phyloP scores from a whole-genome alignment of 768 basidiomycete genomes.

The Termitomyces eurrhizus region DNA sequence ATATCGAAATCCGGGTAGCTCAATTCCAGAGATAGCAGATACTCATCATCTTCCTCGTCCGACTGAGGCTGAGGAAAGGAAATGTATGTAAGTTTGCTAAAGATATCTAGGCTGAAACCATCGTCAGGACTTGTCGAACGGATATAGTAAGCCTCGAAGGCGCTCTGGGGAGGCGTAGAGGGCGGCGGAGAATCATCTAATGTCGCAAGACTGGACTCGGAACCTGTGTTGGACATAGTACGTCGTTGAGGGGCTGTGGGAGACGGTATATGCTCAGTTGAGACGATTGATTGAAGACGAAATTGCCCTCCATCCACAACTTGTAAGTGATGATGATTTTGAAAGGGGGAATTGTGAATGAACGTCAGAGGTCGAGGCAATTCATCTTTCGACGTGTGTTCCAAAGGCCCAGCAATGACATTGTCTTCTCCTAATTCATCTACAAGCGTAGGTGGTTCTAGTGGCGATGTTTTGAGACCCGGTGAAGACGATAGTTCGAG shows the following conservation, averaged over 20 bases:
- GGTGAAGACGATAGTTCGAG: not conserved
- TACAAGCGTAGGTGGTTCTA: not conserved
- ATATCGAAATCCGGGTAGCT: slow-evolving; percentile 15
- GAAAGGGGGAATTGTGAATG: not conserved
- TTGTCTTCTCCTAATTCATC: not conserved
- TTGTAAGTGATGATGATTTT: not conserved
- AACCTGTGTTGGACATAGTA: not conserved
- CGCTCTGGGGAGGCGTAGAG: slow-evolving; percentile 6
- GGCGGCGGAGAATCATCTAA: slow-evolving; percentile 15
- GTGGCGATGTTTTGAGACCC: not conserved
- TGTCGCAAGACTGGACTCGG: slow-evolving; percentile 11
- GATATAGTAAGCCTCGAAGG: slow-evolving; percentile 11
- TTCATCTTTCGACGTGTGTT: not conserved
- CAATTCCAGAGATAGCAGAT: slow-evolving; percentile 15
- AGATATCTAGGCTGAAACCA: slow-evolving; percentile 3
- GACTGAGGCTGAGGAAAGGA: slow-evolving; percentile 4
- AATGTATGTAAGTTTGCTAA: slow-evolving; percentile 11
- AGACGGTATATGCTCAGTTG: not conserved
- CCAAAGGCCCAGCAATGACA: too few relatives aligned
- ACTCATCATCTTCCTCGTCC: slow-evolving; percentile 16
- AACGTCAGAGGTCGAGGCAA: not conserved
- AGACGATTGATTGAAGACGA: not conserved
- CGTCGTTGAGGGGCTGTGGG: not conserved
- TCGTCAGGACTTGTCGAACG: slow-evolving; percentile 10
- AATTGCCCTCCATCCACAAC: not conserved